Conservation (phyloP, 179 eudicot species). For the Patellifolia procumbens region DNA sequence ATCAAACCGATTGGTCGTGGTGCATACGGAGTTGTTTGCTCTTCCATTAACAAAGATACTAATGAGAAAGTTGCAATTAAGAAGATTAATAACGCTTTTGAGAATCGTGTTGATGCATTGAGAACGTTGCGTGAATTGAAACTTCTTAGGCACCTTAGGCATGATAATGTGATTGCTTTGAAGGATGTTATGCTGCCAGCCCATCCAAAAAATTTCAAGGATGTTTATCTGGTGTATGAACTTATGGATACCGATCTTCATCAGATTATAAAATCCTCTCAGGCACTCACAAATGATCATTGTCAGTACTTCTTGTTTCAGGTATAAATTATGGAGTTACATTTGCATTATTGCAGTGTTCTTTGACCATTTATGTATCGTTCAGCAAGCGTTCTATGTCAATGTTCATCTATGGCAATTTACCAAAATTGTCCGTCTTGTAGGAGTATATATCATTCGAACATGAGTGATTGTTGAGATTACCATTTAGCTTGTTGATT, state of each 20-base stretch:
- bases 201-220: constrained; percentile 64
- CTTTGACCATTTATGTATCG: neutral
- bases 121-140: constrained; percentile 79
- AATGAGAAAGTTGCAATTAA: constrained; percentile 83
- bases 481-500: neutral
- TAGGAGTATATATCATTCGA: neutral
- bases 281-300: constrained; percentile 72
- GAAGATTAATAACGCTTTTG: constrained; percentile 74
- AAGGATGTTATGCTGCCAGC: constrained; percentile 81
- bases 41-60: constrained; percentile 71
- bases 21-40: constrained; percentile 86
- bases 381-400: neutral
- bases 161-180: constrained; percentile 72
- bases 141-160: constrained; percentile 68
- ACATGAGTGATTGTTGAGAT: neutral
- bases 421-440: neutral
- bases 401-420: neutral
- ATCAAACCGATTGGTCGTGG: constrained; percentile 87
- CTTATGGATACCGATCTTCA: constrained; percentile 92
- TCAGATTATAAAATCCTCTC: constrained; percentile 85
- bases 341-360: too few relatives aligned
- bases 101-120: constrained; percentile 73
- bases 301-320: constrained; percentile 83
- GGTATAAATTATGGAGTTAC: constrained; percentile 37
- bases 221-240: constrained; percentile 80